Evolutionary conservation across 352 stramenopile genomes (phyloP).

Genomic region (Pythium grandisporangium): DNA sequence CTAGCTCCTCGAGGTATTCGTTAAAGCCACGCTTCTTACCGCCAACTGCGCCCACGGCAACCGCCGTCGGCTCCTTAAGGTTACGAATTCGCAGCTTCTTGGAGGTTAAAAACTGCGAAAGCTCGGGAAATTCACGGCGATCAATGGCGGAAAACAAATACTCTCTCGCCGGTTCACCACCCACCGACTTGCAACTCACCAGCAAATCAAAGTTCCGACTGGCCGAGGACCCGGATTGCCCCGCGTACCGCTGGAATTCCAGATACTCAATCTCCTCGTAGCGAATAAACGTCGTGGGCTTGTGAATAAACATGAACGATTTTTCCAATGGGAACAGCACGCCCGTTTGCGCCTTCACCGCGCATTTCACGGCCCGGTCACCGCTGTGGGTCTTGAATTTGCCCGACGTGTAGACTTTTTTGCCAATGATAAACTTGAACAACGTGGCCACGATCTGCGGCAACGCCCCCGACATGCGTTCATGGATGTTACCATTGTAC

Average conservation of each 20-base stretch:
- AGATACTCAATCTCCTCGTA: constrained; percentile 98
- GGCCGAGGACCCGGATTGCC: constrained; percentile 75
- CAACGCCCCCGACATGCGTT: constrained; percentile 92
- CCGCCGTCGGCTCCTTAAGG: constrained; percentile 81
- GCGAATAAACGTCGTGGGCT: constrained; percentile 96
- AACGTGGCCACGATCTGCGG: constrained; percentile 98
- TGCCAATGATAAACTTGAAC: constrained; percentile 95
- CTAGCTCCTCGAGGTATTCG: constrained; percentile 69
- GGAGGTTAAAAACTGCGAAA: constrained; percentile 93
- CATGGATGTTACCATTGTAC: constrained; percentile 96
- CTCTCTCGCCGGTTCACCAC: constrained; percentile 76
- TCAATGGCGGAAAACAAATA: constrained; percentile 96
- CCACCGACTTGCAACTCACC: constrained; percentile 86
- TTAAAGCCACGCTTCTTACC: constrained; percentile 75
- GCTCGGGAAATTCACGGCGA: constrained; percentile 89
- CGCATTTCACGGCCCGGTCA: constrained; percentile 85
- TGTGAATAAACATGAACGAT: constrained; percentile 99
- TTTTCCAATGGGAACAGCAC: constrained; percentile 97
- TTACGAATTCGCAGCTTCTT: constrained; percentile 94
- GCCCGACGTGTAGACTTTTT: constrained; percentile 95
- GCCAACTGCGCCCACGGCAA: constrained; percentile 28
- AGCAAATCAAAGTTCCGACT: constrained; percentile 96
- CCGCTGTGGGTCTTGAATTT: constrained; percentile 87
- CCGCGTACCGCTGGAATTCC: constrained; percentile 96
- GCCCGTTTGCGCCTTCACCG: constrained; percentile 93